Evolutionary conservation across 768 basidiomycete genomes (phyloP), one percentile per base, ranked within the genome.

Genomic region (Fistulinella prunicolor): DNA sequence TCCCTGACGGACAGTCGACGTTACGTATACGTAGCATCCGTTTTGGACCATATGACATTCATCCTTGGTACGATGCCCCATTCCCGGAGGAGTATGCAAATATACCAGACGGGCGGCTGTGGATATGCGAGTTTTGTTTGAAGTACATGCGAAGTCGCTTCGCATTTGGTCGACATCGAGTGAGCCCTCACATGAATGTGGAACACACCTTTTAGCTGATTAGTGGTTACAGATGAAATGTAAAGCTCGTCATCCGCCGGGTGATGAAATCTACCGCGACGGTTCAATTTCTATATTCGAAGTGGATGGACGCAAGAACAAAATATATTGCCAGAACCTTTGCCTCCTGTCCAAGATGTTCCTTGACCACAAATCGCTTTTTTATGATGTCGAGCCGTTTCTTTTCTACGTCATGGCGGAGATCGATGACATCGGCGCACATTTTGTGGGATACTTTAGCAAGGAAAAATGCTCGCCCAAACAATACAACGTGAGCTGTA

Each of bases 261-360:
- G 96, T 9, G 95, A 98, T 65, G 96, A 98, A 68, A 97, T 99
- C 34, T 98, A 99, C 66, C 78, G 94, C 34, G 95, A 98, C 66
- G 86, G 85, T 20, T 65, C 63, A 24, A 74, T 98, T 36, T 94
- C 93, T 6, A 86, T 99, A 51, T 99, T 95, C 61, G 96, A 99
- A 66, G 94, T 99, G 23, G 96, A 98, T 66, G 96, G 96, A 38
- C 81, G 96, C 58, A 92, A 93, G 73, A 97, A 95, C 76, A 99
- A 98, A 89, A 98, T 98, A 61, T 99, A 97, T 67, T 98, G 96
- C 66, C 96, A 99, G 66, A 98, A 99, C 67, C 79, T 99, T 22
- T 98, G 95, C 68, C 76, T 98, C 50, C 77, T 98, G 32, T 95
- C 95, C 49, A 97, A 96, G 69, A 97, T 97, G 94, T 98, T 98